Evolutionary conservation across 768 basidiomycete species (phyloP).

Genomic region (Arthromyces matolae): DNA sequence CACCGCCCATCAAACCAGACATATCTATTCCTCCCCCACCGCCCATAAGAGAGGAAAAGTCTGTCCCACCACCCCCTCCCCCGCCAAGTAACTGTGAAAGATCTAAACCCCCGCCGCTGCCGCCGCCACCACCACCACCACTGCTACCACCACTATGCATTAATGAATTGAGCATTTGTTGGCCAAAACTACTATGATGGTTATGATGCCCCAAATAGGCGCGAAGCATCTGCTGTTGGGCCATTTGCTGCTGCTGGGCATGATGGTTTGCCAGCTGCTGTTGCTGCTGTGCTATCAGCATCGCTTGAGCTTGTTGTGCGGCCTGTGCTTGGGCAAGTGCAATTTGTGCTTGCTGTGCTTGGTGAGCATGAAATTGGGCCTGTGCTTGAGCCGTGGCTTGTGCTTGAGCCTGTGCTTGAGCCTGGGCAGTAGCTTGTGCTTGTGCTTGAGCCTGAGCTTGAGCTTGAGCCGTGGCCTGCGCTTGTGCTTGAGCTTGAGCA

Average conservation of each 20-base stretch:
- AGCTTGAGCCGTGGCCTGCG: background rate
- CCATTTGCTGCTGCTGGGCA: background rate
- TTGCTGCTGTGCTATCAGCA: background rate
- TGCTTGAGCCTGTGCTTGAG: background rate
- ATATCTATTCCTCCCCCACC: background rate
- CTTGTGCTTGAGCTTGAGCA: background rate
- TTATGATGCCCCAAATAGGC: background rate
- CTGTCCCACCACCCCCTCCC: background rate
- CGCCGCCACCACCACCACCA: background rate
- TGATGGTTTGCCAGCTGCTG: background rate
- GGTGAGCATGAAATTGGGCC: background rate
- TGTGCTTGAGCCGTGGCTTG: background rate
- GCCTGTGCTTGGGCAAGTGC: background rate
- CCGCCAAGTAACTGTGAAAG: background rate
- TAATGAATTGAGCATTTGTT: background rate
- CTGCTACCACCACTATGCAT: background rate
- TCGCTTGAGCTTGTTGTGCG: background rate
- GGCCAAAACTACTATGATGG: background rate
- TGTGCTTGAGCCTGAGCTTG: conserved; percentile 1
- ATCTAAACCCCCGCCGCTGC: background rate
- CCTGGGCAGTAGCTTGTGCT: conserved; percentile 4
- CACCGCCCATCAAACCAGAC: background rate
- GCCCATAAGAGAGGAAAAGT: background rate
- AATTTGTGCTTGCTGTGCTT: background rate
- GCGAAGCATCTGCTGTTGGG: background rate